Base-by-base conservation (phyloP, 2,329 filamentous ascomycete species). In the Colletotrichum karsti region DNA sequence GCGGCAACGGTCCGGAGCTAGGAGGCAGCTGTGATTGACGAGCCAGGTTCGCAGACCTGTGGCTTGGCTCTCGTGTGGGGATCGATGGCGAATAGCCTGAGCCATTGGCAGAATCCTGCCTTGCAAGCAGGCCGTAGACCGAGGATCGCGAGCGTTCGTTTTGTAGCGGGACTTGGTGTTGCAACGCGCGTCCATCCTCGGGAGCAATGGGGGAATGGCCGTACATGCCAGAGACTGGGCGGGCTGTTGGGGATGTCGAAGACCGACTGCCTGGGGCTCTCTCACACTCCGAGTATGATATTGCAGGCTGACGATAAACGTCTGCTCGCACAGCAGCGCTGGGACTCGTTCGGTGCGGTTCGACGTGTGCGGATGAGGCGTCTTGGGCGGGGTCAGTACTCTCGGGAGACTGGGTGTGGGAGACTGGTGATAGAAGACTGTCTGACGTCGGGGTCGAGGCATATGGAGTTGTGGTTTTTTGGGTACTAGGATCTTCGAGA, bases 31-130 rank as follows among this genome's bases (percentile, higher is more conserved):
- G 83, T 54, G 87, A 83, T 71, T 88, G 89, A 57, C 85, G 85
- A 67, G 85, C 83, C 69, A 88, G 85, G 61, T 88, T 88, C 77
- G 95, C 94, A 30, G 88, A 84, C 75, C 87, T 87, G 74, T 92
- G 88, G 75, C 90, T 94, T 22, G 86, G 83, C 73, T 95, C 92
- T 73, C 92, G 85, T 35, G 88, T 86, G 3, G 91, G 90, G 51
- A 91, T 85, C 28, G 64, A 54, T 18, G 86, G 84, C 67, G 89
- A 84, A 75, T 91, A 87, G 44, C 88, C 86, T 9, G 83, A 81
- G 24, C 86, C 86, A 50, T 88, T 86, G 72, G 91, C 86, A 15
- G 92, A 91, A 73, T 92, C 90, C 72, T 85, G 88, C 69, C 90
- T 86, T 39, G 84, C 82, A 42, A 88, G 82, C 42, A 82, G 80